These are phyloP conservation scores for Peronospora farinosa DNA, from an alignment of 352 stramenopile genomes.

Conservation along the genomic window DNA sequence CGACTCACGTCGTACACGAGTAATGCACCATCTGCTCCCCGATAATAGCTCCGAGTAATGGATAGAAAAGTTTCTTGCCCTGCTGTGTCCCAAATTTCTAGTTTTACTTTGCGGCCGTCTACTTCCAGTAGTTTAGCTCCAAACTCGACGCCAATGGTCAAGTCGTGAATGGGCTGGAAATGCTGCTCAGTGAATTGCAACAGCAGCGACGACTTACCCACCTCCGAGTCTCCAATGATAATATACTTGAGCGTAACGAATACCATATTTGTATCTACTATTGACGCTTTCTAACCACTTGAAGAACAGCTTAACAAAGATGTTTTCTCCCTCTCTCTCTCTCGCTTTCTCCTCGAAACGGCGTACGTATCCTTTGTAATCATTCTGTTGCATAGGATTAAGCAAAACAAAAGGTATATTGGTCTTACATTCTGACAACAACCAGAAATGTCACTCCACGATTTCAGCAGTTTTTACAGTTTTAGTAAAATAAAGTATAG, in stretches of 20 bases:
- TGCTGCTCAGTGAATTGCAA: conserved; percentile 89
- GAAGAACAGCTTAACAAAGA: background rate
- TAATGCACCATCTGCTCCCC: conserved; percentile 78
- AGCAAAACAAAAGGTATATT: background rate
- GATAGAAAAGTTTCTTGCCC: conserved; percentile 87
- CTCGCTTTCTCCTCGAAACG: background rate
- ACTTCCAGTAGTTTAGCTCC: conserved; percentile 82
- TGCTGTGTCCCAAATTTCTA: conserved; percentile 90
- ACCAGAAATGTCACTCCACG: background rate
- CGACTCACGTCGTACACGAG: conserved; percentile 85
- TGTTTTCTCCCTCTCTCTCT: background rate
- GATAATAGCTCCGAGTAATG: conserved; percentile 87
- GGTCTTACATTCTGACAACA: background rate
- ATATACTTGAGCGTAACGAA: conserved; percentile 89
- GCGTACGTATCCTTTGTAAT: background rate
- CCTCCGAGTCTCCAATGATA: conserved; percentile 85
- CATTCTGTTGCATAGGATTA: background rate
- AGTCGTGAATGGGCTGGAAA: conserved; percentile 85
- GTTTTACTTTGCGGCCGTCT: conserved; percentile 80
- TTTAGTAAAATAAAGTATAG: no score
- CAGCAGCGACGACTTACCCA: conserved; percentile 87
- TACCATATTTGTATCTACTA: conserved; percentile 45
- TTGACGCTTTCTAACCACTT: background rate
- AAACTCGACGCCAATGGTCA: conserved; percentile 90
- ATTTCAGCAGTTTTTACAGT: background rate